Percentiles rank a stretch among this genome's conserved stretches.
Evolutionary conservation across 2,329 filamentous ascomycete species (phyloP).

Genomic region (Sporothrix dimorphospora): DNA sequence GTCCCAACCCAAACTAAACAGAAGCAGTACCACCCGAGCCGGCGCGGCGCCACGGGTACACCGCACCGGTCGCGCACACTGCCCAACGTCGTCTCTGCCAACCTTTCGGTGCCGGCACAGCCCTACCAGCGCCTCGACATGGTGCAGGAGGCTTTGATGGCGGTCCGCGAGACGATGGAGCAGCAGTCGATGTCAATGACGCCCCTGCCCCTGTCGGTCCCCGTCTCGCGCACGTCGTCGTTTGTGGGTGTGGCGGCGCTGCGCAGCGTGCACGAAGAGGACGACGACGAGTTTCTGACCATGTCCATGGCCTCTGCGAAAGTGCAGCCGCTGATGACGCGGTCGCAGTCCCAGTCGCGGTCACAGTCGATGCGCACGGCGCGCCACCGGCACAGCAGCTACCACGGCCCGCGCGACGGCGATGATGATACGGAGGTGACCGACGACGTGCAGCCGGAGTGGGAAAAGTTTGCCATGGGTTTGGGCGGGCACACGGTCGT

Average conservation of each 20-base stretch:
- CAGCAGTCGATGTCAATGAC: neutral
- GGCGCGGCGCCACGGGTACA: neutral
- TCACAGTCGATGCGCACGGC: constrained; percentile 2
- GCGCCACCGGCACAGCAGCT: constrained; percentile 31
- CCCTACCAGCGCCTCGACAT: constrained; percentile 26
- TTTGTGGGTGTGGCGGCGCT: constrained; percentile 24
- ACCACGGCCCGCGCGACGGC: constrained; percentile 28
- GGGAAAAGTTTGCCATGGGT: constrained; percentile 51
- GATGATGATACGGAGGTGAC: constrained; percentile 17
- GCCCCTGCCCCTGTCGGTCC: neutral
- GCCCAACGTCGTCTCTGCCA: neutral
- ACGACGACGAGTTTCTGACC: constrained; percentile 9
- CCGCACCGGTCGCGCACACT: constrained; percentile 11
- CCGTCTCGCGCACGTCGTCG: constrained; percentile 24
- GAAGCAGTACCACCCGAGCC: neutral
- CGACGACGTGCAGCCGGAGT: constrained; percentile 42
- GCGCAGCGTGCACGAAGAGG: constrained; percentile 29
- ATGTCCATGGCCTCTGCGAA: neutral
- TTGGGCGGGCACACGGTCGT: constrained; percentile 48
- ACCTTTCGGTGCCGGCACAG: neutral
- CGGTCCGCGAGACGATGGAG: constrained; percentile 26
- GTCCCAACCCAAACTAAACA: neutral
- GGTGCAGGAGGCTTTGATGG: constrained; percentile 27
- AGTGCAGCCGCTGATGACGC: neutral
- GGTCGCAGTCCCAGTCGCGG: neutral